Evolutionary conservation across 305 asterid genomes (phyloP), one percentile per base, ranked within the genome.

Genomic region (Fraxinus sp.): DNA sequence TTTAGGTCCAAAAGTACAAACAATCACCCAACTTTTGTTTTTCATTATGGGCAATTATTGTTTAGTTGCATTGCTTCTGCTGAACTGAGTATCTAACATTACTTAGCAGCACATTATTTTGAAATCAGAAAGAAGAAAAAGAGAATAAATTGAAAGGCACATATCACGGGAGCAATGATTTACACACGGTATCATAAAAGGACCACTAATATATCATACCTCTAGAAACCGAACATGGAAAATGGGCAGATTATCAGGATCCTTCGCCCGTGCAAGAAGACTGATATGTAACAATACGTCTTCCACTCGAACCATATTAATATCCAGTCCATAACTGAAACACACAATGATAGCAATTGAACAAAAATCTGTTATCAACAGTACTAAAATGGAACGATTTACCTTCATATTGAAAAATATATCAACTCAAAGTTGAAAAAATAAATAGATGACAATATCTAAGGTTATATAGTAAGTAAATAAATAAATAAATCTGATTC

Each of bases 211-310:
- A 36, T 68, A 28, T 10, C 75, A 30, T 28, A 68, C 75, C 75
- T 68, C 75, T 94, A 49, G 4, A 49, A 49, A 49, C 22, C 62
- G 62, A 49, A 49, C 1, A 83, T 92, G 95, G 82, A 94, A 94
- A 88, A 89, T 91, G 71, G 98, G 99, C 85, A 85, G 94, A 84
- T 78, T 89, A 59, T 87, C 88, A 49, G 96, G 95, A 88, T 91
- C 93, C 85, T 90, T 94, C n/a, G 99, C 99, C 87, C 73, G 80
- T 5, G 90, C 86, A 62, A 96, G 97, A 90, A 94, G 93, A 87
- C 88, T 91, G 72, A 87, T 94, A 85, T 96, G 99, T 85, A 96
- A 83, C 88, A 94, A 81, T 77, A 94, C 99, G 77, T 93, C 98
- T 91, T 96, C 98, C 77, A 86, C 97, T 89, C 90, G 90, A 77